Evolutionary conservation across 1,139 yeast species (phyloP), one percentile per base, ranked within the genome.

Genomic region (Sugiyamaella xylanicola): DNA sequence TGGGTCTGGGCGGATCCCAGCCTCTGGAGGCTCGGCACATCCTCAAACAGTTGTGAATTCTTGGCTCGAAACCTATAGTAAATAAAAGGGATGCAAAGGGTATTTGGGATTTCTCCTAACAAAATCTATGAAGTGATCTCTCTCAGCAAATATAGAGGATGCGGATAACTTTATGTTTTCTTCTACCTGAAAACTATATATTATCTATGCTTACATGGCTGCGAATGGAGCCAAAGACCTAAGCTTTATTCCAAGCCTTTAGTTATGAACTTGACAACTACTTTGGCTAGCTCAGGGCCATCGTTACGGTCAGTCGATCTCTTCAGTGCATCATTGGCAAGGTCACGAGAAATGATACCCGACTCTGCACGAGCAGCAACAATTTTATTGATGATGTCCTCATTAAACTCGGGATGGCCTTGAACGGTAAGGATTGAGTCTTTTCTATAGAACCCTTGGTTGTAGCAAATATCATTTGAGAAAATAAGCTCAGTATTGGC

Each of bases 391-490:
- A 74, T 68, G 67, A 74, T 59, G 51, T 72, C 77, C 0, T 76
- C 72, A 25, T 75, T 68, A 65, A 87, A 90, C 68, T 91, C 97
- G 0, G 97, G 97, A 66, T 91, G 97, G 0, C 97, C 97, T 68
- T 91, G 97, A 63, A 89, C 82, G 0, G 95, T 82, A 45, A 89
- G 72, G 2, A 85, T 57, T 52, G 76, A 75, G 19, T 74, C 59
- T 5, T 74, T 72, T 57, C 73, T 76, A 60, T 80, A 83, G 61
- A 77, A 82, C 56, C 48, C 96, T 87, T 91, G 97, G 36, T 82
- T 72, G 1, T 71, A 66, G 61, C 95, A 85, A 48, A 72, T 75
- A 0, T 74, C 72, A 9, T 86, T 80, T 4, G 79, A 71, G 67
- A 60, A 77, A 70, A 72, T 56, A 45, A 73, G 61, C 47, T 70